Conservation (phyloP, 371 early-diverging fungal genomes). For the Haplosporangium sp. region DNA sequence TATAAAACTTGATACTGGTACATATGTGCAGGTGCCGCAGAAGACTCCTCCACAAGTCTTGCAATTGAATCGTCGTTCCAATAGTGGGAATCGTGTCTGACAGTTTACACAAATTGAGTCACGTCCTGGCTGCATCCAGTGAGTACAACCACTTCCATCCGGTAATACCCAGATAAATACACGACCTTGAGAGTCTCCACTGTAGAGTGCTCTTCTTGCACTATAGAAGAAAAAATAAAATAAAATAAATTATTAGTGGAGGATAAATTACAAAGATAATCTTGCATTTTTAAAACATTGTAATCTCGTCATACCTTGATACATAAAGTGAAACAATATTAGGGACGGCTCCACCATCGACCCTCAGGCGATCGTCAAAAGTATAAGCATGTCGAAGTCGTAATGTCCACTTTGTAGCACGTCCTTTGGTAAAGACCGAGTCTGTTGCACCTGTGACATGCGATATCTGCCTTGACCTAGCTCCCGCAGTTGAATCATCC, state of each 20-base stretch:
- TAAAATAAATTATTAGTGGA: not conserved
- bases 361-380: constrained; percentile 45
- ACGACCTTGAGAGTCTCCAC: constrained; percentile 72
- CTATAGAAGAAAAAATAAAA: constrained; percentile 16
- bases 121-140: constrained; percentile 71
- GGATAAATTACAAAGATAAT: not conserved
- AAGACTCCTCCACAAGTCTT: constrained; percentile 60
- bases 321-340: constrained; percentile 63
- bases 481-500: constrained; percentile 11
- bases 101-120: constrained; percentile 72
- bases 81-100: constrained; percentile 39
- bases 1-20: constrained; percentile 46
- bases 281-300: not conserved
- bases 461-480: constrained; percentile 30
- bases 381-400: constrained; percentile 45
- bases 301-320: constrained; percentile 56
- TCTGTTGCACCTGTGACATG: not conserved
- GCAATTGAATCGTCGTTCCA: constrained; percentile 58
- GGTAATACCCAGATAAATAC: constrained; percentile 75
- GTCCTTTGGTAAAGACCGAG: not conserved
- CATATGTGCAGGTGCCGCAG: constrained; percentile 58
- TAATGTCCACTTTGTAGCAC: constrained; percentile 39
- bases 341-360: constrained; percentile 41
- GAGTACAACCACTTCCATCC: constrained; percentile 75
- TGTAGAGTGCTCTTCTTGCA: constrained; percentile 67